Conservation (phyloP, 2,329 filamentous ascomycete genomes). For the Fragosphaeria purpurea region DNA sequence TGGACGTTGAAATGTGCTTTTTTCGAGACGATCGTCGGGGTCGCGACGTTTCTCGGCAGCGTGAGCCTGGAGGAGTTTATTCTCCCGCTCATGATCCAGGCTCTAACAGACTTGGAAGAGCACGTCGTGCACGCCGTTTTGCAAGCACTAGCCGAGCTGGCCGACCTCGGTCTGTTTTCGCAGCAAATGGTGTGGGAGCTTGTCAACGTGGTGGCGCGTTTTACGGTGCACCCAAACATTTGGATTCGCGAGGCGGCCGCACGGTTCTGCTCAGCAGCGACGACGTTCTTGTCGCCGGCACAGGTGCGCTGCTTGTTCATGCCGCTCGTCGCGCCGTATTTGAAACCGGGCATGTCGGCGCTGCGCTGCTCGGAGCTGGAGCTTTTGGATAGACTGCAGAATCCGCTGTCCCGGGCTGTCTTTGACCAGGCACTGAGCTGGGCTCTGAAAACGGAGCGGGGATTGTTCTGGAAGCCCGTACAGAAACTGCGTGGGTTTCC, state of each 20-base stretch:
- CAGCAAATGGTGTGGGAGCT: constrained; percentile 79
- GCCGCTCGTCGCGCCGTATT: constrained; percentile 69
- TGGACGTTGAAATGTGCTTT: constrained; percentile 97
- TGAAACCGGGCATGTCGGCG: constrained; percentile 64
- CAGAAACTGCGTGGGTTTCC: constrained; percentile 54
- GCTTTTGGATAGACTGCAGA: constrained; percentile 73
- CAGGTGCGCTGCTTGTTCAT: constrained; percentile 76
- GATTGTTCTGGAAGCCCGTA: constrained; percentile 77
- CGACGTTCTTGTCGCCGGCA: constrained; percentile 64
- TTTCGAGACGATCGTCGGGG: constrained; percentile 89
- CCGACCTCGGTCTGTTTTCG: constrained; percentile 77
- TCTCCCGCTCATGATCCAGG: constrained; percentile 88
- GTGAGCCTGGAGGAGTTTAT: constrained; percentile 91
- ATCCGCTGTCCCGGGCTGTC: constrained; percentile 65
- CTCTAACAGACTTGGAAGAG: constrained; percentile 84
- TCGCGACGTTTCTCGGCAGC: constrained; percentile 81
- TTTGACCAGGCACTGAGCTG: constrained; percentile 80
- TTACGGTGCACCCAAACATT: constrained; percentile 85
- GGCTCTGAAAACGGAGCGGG: constrained; percentile 71
- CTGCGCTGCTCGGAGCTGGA: constrained; percentile 46
- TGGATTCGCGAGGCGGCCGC: constrained; percentile 90
- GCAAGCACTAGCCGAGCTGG: constrained; percentile 78
- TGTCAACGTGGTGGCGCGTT: constrained; percentile 70
- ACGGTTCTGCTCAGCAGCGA: constrained; percentile 70
- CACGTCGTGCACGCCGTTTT: constrained; percentile 88